Conservation (phyloP, 108 stramenopile genomes). For the Epipyxis sp. region DNA sequence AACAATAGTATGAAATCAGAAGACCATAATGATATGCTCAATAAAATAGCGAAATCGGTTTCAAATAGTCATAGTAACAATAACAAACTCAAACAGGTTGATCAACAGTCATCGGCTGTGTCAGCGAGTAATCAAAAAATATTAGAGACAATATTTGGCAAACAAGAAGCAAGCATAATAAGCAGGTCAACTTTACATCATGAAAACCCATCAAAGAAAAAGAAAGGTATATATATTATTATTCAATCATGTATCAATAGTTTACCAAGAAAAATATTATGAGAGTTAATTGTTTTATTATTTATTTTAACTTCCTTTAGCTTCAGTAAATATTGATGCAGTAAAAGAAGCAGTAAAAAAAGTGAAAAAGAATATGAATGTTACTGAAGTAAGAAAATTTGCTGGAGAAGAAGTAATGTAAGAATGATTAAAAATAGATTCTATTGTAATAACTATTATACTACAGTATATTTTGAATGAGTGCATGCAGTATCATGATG, state of each 20-base stretch:
- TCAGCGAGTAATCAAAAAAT: not conserved
- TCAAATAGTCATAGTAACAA: not conserved
- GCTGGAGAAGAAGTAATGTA: slow-evolving; percentile 13
- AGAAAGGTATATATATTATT: too few species aligned
- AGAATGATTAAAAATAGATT: not conserved
- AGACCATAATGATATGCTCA: not conserved
- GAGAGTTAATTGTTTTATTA: too few species aligned
- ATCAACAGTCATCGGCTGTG: not conserved
- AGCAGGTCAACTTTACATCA: not conserved
- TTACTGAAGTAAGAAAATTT: not conserved
- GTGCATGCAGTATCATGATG: too few species aligned
- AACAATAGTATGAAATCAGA: not conserved
- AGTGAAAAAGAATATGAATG: not conserved
- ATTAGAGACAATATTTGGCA: not conserved
- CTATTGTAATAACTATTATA: not conserved
- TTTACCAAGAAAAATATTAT: too few species aligned
- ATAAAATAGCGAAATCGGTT: not conserved
- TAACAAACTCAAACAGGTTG: not conserved
- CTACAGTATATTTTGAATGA: not conserved
- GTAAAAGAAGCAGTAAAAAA: not conserved
- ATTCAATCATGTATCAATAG: too few species aligned
- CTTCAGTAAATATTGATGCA: not conserved
- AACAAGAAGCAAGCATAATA: not conserved
- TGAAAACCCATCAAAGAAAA: not conserved
- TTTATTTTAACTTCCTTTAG: too few species aligned